Evolutionary conservation across 768 basidiomycete genomes (phyloP).

Genomic region (Hygrocybe punicea): DNA sequence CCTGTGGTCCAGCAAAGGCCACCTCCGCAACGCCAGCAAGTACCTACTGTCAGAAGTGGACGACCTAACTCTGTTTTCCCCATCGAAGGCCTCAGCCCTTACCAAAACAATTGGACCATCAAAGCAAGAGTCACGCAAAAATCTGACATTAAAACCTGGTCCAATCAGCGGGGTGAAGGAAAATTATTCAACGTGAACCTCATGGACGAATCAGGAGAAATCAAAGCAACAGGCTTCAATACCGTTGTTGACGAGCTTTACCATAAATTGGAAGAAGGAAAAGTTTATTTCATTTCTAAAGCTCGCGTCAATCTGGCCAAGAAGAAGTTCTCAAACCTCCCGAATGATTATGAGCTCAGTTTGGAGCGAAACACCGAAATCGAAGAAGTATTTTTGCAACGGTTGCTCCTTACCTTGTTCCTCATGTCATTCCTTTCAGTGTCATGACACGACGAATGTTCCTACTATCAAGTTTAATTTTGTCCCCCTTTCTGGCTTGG

Average conservation of each 20-base stretch:
- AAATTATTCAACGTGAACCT: constrained; percentile 90
- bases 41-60: constrained; percentile 15
- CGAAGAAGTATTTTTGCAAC: constrained; percentile 62
- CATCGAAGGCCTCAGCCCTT: constrained; percentile 92
- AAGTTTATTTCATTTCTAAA: constrained; percentile 88
- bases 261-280: constrained; percentile 83
- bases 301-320: constrained; percentile 93
- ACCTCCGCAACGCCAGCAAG: constrained; percentile 14
- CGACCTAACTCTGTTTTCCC: constrained; percentile 53
- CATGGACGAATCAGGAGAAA: constrained; percentile 94
- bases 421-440: constrained; percentile 45
- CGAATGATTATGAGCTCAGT: constrained; percentile 89
- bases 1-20: constrained; percentile 11
- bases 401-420: neutral
- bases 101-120: constrained; percentile 99
- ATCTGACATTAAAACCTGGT: constrained; percentile 85
- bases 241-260: constrained; percentile 76
- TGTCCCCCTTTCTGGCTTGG: constrained; percentile 58
- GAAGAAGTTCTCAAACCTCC: constrained; percentile 88
- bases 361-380: constrained; percentile 84
- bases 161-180: constrained; percentile 87
- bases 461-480: constrained; percentile 87
- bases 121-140: constrained; percentile 91
- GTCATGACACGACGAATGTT: constrained; percentile 69
- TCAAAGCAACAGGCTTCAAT: constrained; percentile 90